A percentile compares a stretch with the other conserved stretches of the same genome.
These are phyloP conservation scores for Aspergillus clavatus DNA, from an alignment of 2,329 filamentous ascomycete genomes.

Conservation along the genomic window DNA sequence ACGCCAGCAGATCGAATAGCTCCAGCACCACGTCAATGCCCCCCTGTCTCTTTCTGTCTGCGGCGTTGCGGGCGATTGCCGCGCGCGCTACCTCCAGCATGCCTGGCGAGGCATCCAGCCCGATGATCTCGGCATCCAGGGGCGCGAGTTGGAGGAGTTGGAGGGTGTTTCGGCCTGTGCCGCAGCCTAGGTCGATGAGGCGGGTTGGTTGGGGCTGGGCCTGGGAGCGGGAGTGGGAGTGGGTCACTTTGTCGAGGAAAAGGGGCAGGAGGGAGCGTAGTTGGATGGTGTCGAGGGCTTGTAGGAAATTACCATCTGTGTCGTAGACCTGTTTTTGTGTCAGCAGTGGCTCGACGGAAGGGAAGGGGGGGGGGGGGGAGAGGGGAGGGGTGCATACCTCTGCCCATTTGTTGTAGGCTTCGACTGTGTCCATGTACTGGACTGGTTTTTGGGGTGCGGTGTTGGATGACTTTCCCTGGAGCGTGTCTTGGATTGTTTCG, in stretches of 20 bases:
- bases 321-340: conserved; percentile 52
- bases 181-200: conserved; percentile 61
- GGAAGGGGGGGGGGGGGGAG: too few relatives aligned
- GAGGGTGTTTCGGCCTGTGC: conserved; percentile 59
- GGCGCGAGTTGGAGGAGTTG: conserved; percentile 38
- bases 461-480: conserved; percentile 5
- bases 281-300: conserved; percentile 57
- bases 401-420: conserved; percentile 38
- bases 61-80: conserved; percentile 25
- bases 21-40: conserved; percentile 28
- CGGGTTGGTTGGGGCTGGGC: conserved; percentile 17
- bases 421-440: conserved; percentile 31
- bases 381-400: conserved; percentile 24
- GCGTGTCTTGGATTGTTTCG: conserved; percentile 18
- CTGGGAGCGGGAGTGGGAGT: too few relatives aligned
- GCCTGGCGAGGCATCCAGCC: conserved; percentile 52
- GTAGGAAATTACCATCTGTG: conserved; percentile 62
- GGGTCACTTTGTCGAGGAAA: conserved; percentile 37
- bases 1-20: conserved; percentile 39
- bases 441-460: conserved; percentile 10
- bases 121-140: conserved; percentile 40
- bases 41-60: too few relatives aligned
- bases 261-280: conserved; percentile 48
- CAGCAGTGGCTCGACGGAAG: background rate
- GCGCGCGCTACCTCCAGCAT: conserved; percentile 54